Base-by-base conservation (phyloP, 345 rosid genomes). In the Zanthoxylum bungeanum region DNA sequence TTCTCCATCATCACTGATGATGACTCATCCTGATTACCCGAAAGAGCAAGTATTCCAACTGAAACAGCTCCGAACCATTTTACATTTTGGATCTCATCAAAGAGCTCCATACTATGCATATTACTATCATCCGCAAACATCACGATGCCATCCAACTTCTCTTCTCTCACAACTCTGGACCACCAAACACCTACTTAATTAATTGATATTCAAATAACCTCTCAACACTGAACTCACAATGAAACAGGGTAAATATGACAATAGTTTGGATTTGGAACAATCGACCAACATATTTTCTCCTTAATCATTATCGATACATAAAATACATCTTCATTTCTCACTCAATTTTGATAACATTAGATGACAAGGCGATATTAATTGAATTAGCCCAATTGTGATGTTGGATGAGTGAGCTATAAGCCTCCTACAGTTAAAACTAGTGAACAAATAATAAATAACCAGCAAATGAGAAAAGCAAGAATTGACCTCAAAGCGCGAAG, bases 41-140 rank as follows among this genome's bases (percentile, higher is more conserved):
- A 85, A 84, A 85, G 91, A 33, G 69, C 85, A 34, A 93, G 88
- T 51, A 96, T 88, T 12, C 99, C 99, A 70, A 96, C 78, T 0
- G 99, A 93, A 73, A 91, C 76, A 39, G 96, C 88, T 9, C 97
- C 98, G 5, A 96, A 84, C 98, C 97, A 96, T 75, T 85, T 87
- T 75, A 93, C 94, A 65, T 83, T 91, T 75, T 93, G 99, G 68
- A 96, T 87, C 75, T 91, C 99, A 53, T 91, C 97, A 52, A 93
- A 96, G 22, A 93, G 85, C 78, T 96, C 99, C 96, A 93, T 89
- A 74, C 96, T 86, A 75, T 96, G 98, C 96, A 96, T 89, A 63
- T 93, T 96, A 76, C 99, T 89, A 79, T 96, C 99, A 74, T 96
- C 99, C 1, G 88, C 92, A 85, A 96, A 93, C 90, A 89, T 81